These are phyloP conservation scores for Ogataea nitratoaversa DNA, from an alignment of 805 yeast species.

Conservation along the genomic window DNA sequence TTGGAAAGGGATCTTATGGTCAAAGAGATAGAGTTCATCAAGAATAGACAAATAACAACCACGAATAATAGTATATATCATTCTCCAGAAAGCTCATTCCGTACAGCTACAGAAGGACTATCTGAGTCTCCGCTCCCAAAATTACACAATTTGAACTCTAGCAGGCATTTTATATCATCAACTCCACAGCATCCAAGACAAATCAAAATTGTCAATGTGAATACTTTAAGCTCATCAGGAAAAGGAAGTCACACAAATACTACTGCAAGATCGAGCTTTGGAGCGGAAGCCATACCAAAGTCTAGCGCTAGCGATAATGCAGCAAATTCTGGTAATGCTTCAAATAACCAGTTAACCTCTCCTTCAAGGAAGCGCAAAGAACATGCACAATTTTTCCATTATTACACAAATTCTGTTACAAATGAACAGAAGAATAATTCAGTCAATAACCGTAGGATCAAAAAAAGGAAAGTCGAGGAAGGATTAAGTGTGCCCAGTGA, in stretches of 20 bases:
- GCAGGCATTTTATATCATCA: constrained; percentile 4
- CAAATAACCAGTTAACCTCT: background rate
- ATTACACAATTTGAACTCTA: constrained; percentile 9
- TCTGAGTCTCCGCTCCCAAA: constrained; percentile 6
- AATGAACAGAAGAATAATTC: constrained; percentile 15
- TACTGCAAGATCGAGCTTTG: too few species aligned
- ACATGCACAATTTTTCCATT: constrained; percentile 21
- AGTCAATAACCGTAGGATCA: constrained; percentile 19
- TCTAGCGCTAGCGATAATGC: background rate
- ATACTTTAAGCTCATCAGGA: constrained; percentile 3
- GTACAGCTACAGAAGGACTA: background rate
- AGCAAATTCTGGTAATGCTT: constrained; percentile 2
- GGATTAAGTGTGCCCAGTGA: background rate
- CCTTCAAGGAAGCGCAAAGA: constrained; percentile 9
- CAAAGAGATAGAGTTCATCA: constrained; percentile 24
- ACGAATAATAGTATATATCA: background rate
- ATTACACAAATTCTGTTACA: constrained; percentile 13
- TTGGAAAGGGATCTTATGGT: constrained; percentile 21
- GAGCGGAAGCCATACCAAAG: background rate
- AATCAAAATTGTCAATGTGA: constrained; percentile 11
- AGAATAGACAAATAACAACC: constrained; percentile 5
- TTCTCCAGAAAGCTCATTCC: background rate
- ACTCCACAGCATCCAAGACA: constrained; percentile 4
- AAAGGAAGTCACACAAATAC: background rate
- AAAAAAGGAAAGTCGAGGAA: constrained; percentile 10